phyloP scores from a whole-genome alignment of 805 yeast species.

The Candida mattraensis region DNA sequence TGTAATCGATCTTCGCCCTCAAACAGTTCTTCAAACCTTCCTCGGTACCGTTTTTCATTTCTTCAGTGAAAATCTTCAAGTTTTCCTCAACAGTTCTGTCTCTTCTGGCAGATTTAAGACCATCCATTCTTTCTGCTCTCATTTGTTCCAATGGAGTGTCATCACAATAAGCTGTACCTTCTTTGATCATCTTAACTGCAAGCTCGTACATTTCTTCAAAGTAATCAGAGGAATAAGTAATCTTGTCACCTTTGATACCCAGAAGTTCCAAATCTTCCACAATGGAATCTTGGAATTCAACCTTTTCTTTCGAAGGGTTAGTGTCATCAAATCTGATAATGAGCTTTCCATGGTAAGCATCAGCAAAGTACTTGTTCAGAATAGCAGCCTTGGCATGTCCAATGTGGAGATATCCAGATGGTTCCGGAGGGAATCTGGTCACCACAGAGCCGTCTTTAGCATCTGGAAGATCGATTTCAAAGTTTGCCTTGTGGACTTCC shows the following conservation, averaged over 20 bases:
- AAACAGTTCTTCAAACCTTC: slow-evolving; percentile 89
- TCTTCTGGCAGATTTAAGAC: slow-evolving; percentile 89
- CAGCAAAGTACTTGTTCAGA: slow-evolving; percentile 94
- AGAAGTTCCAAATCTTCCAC: slow-evolving; percentile 86
- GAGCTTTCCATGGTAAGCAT: slow-evolving; percentile 92
- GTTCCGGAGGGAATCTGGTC: slow-evolving; percentile 99
- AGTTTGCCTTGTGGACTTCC: slow-evolving; percentile 90
- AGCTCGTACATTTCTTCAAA: slow-evolving; percentile 87
- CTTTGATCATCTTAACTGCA: slow-evolving; percentile 85
- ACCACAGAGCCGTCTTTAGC: slow-evolving; percentile 95
- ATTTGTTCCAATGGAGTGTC: slow-evolving; percentile 91
- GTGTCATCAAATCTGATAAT: slow-evolving; percentile 98
- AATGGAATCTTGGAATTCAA: slow-evolving; percentile 91
- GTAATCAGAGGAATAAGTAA: slow-evolving; percentile 92
- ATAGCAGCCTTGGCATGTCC: slow-evolving; percentile 99
- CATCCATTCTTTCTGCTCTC: slow-evolving; percentile 99
- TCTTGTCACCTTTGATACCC: slow-evolving; percentile 88
- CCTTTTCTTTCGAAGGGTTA: slow-evolving; percentile 95
- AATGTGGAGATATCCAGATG: slow-evolving; percentile 97
- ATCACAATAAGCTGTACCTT: slow-evolving; percentile 96
- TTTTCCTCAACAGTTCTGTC: slow-evolving; percentile 93
- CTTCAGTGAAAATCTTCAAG: slow-evolving; percentile 78
- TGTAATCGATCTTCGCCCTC: slow-evolving; percentile 94
- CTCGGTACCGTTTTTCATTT: slow-evolving; percentile 93
- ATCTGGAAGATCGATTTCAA: slow-evolving; percentile 87